Percentiles rank a stretch among this genome's conserved stretches.
Conservation (phyloP, 2,329 filamentous ascomycete genomes). For the Fusarium palustre region DNA sequence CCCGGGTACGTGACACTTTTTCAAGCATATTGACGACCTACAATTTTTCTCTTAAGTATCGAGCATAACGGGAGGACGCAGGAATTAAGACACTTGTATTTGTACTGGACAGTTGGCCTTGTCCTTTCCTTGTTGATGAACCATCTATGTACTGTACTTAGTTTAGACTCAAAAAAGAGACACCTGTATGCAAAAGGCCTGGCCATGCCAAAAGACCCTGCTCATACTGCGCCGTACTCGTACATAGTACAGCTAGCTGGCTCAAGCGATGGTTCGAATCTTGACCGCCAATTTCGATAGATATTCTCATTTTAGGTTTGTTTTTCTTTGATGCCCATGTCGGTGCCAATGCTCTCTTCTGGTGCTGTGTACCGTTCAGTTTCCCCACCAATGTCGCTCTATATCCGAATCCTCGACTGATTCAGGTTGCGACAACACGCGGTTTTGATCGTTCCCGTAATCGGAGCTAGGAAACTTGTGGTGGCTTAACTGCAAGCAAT, state of each 20-base stretch:
- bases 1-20: background rate
- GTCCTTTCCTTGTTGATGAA: too few species aligned
- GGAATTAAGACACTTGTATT: too few species aligned
- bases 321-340: background rate
- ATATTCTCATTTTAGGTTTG: background rate
- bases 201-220: background rate
- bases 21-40: background rate
- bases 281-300: slow-evolving; percentile 21
- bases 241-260: too few species aligned
- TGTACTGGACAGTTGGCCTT: background rate
- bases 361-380: slow-evolving; percentile 7
- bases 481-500: slow-evolving; percentile 6
- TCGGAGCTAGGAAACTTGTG: slow-evolving; percentile 19
- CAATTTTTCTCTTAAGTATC: too few species aligned
- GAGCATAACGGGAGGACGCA: too few species aligned
- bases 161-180: background rate
- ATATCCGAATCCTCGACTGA: slow-evolving; percentile 37
- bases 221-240: slow-evolving; percentile 4
- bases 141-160: too few species aligned
- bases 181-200: background rate
- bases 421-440: slow-evolving; percentile 23
- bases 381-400: slow-evolving; percentile 24
- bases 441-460: slow-evolving; percentile 36
- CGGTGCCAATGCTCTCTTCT: background rate
- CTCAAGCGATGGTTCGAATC: background rate